These are phyloP conservation scores for Diaporthe citri DNA, from an alignment of 2,329 filamentous ascomycete species.

Conservation along the genomic window DNA sequence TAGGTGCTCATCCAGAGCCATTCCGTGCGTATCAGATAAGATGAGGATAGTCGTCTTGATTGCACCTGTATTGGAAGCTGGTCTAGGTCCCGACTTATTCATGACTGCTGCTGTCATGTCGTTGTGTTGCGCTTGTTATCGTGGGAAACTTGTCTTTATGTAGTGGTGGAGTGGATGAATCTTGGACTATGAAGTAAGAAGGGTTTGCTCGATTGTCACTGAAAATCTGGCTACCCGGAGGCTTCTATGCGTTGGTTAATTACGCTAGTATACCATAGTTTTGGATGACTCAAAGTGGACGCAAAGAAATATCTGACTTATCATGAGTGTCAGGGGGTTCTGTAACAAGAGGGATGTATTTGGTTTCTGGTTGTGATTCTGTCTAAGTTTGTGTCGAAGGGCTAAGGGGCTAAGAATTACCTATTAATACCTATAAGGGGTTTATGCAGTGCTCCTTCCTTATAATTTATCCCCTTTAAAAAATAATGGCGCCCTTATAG, in stretches of 20 bases:
- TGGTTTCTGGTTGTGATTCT: too few species aligned
- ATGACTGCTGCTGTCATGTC: not conserved
- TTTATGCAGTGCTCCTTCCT: too few species aligned
- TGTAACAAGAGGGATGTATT: too few species aligned
- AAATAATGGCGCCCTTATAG: too few species aligned
- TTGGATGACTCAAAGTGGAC: not conserved
- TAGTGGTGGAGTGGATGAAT: not conserved
- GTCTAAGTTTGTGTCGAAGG: too few species aligned
- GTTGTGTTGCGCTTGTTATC: not conserved
- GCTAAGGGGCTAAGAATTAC: too few species aligned
- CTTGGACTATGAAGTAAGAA: not conserved
- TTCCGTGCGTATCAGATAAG: conserved; percentile 60
- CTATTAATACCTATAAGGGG: too few species aligned
- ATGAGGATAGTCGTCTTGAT: conserved; percentile 48
- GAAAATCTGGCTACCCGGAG: not conserved
- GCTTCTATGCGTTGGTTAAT: not conserved
- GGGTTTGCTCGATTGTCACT: not conserved
- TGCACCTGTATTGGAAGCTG: conserved; percentile 1
- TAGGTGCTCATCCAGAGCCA: conserved; percentile 38
- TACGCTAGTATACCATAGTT: not conserved
- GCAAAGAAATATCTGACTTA: not conserved
- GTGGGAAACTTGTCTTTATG: not conserved
- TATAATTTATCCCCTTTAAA: too few species aligned
- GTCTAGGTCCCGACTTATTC: not conserved
- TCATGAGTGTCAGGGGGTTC: too few species aligned